These are phyloP conservation scores for Penicillium sp. DNA, from an alignment of 2,329 filamentous ascomycete genomes.

Conservation along the genomic window DNA sequence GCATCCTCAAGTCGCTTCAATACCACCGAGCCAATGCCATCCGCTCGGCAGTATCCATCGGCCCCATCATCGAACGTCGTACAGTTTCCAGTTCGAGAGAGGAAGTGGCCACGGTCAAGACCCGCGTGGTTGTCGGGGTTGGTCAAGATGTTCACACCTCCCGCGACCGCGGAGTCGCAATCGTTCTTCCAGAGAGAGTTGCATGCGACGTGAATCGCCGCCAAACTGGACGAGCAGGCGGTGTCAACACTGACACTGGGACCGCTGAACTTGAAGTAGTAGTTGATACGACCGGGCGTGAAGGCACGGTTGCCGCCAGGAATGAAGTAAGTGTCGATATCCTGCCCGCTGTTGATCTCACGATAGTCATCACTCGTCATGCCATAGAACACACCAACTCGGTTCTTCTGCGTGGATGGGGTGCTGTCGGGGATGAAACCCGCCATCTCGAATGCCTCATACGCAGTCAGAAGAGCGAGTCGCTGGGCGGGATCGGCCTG, in stretches of 20 bases:
- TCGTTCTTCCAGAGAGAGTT: slow-evolving; percentile 71
- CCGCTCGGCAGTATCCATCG: slow-evolving; percentile 78
- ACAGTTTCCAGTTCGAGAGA: slow-evolving; percentile 72
- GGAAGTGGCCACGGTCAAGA: slow-evolving; percentile 71
- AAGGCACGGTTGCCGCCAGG: slow-evolving; percentile 59
- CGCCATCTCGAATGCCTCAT: slow-evolving; percentile 77
- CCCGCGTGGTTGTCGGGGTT: slow-evolving; percentile 78
- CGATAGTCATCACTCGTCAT: slow-evolving; percentile 74
- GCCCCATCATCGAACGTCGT: slow-evolving; percentile 78
- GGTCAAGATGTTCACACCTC: slow-evolving; percentile 71
- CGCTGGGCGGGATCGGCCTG: slow-evolving; percentile 81
- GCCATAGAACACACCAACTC: slow-evolving; percentile 71
- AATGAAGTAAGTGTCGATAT: slow-evolving; percentile 68
- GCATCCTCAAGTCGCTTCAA: slow-evolving; percentile 80
- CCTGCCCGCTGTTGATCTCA: slow-evolving; percentile 69
- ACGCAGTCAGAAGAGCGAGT: slow-evolving; percentile 71
- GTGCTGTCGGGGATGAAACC: slow-evolving; percentile 72
- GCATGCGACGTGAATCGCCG: slow-evolving; percentile 69
- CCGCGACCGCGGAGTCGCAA: slow-evolving; percentile 76
- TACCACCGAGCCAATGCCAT: slow-evolving; percentile 70
- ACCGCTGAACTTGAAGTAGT: slow-evolving; percentile 73
- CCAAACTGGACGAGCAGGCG: slow-evolving; percentile 72
- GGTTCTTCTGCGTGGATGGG: slow-evolving; percentile 61
- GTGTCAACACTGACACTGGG: slow-evolving; percentile 72
- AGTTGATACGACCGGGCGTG: slow-evolving; percentile 42